Conservation (phyloP, 2,329 filamentous ascomycete species). For the Stenocarpella maydis region DNA sequence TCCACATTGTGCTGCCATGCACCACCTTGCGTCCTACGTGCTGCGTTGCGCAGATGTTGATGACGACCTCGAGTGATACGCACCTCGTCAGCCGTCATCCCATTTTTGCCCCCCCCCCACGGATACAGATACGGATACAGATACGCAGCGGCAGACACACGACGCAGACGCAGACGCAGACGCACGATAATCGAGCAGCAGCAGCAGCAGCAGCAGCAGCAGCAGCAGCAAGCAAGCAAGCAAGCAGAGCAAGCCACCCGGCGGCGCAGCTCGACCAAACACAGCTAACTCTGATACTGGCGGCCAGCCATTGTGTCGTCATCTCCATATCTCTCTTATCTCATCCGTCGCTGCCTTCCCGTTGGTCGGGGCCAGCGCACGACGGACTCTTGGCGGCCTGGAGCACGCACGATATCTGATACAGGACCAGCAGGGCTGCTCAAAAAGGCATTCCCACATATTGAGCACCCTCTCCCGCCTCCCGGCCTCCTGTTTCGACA, state of each 20-base stretch:
- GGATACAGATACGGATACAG: not conserved
- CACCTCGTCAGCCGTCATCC: not conserved
- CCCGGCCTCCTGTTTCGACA: constrained; percentile 27
- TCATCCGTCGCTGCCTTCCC: constrained; percentile 25
- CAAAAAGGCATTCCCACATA: constrained; percentile 29
- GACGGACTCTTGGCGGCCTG: constrained; percentile 32
- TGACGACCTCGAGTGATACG: not conserved
- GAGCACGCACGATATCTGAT: constrained; percentile 34
- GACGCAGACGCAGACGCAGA: not conserved
- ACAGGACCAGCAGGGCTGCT: constrained; percentile 26
- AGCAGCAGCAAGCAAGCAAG: not conserved
- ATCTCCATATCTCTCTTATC: constrained; percentile 34
- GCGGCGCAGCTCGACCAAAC: not conserved
- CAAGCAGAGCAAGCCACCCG: not conserved
- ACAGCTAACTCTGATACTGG: constrained; percentile 25
- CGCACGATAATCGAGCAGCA: constrained; percentile 1
- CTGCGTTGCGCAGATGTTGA: not conserved
- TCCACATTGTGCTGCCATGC: constrained; percentile 6
- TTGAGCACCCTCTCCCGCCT: constrained; percentile 25
- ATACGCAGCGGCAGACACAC: not conserved
- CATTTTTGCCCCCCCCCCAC: not conserved
- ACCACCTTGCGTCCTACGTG: not conserved
- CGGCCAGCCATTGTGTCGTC: constrained; percentile 31
- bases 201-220: too few relatives aligned
- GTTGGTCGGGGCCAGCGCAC: constrained; percentile 30